Evolutionary conservation across 163 green algal species (phyloP), one percentile per base, ranked within the genome.

Genomic region (Coccomyxa subellipsoidea): DNA sequence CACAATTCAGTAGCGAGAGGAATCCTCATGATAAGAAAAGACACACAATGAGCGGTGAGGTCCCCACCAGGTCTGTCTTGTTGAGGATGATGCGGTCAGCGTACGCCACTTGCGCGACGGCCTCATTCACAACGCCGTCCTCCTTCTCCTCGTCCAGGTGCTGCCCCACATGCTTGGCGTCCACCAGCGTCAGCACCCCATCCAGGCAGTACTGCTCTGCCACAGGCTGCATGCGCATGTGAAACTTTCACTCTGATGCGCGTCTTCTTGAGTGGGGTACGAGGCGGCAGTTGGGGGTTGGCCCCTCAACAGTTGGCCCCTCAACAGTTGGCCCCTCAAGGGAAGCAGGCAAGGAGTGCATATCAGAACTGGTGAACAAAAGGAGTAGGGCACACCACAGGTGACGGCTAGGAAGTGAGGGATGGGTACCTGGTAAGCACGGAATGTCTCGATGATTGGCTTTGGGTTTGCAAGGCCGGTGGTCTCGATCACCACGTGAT

Each of bases 401-500:
- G 47, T 66, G 47, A 12, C 47, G 47, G 12, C 12, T 66, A 18
- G 47, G 47, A 12, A 18, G 47, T 66, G 18, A 66, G 47, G 21
- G 27, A 0, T 36, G 21, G 21, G 21, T 23, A 73, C 83, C 88
- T 88, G 86, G n/a, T 83, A 87, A 12, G 90, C 36, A 80, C 94
- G 96, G 87, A 99, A 98, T 77, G 93, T 96, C 34, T 92, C 90
- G 83, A 98, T 96, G 82, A 99, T 97, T 69, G 96, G 96, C 0
- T 89, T 90, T 12, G 96, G 96, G 86, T 98, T 95, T 36, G 96
- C 96, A 72, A 99, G 85, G 15, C 95, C 95, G 7, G 97, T 99
- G 0, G 96, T 99, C 88, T 99, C 97, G 32, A 99, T 93, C 21
- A 99, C 84, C 29, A 99, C 88, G 54, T 96, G 88, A 86, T 99